Conservation (phyloP, 2,329 filamentous ascomycete species). For the Intubia oerlemansii region DNA sequence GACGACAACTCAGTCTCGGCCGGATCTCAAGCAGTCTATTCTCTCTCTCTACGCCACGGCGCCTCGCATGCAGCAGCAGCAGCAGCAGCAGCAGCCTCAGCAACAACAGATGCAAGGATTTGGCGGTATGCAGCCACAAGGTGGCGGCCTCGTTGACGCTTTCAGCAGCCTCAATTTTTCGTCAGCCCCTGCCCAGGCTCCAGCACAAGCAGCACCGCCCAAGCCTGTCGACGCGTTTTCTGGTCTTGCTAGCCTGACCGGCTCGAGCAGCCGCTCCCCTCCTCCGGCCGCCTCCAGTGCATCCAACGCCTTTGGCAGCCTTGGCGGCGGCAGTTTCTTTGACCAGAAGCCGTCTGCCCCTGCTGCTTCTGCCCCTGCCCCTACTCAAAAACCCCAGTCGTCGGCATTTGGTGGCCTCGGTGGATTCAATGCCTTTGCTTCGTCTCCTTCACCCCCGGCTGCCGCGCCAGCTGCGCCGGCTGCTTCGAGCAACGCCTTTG, state of each 20-base stretch:
- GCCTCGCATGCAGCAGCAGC: conserved; percentile 49
- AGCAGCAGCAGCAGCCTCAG: conserved; percentile 35
- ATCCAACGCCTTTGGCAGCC: conserved; percentile 25
- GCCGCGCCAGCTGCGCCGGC: conserved; percentile 8
- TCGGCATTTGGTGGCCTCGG: conserved; percentile 40
- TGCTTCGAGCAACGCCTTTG: conserved; percentile 36
- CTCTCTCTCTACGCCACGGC: conserved; percentile 79
- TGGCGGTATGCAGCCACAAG: conserved; percentile 29
- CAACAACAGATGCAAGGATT: conserved; percentile 38
- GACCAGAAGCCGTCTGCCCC: conserved; percentile 46
- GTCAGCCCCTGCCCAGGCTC: conserved; percentile 13
- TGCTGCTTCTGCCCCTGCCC: conserved; percentile 10
- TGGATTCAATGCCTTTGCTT: conserved; percentile 7
- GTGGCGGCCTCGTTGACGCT: conserved; percentile 8
- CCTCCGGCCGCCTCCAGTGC: conserved; percentile 8
- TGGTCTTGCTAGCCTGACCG: conserved; percentile 2
- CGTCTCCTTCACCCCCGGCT: conserved; percentile 5
- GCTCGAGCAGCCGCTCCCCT: conserved; percentile 12
- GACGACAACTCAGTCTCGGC: conserved; percentile 47
- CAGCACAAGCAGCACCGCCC: conserved; percentile 8
- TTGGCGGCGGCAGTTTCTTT: conserved; percentile 67
- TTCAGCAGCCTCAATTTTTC: conserved; percentile 23
- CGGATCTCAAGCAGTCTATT: conserved; percentile 93
- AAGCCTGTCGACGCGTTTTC: conserved; percentile 8
- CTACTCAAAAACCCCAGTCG: too few species aligned